A percentile compares a stretch with the other conserved stretches of the same genome.
Conservation (phyloP, 805 yeast genomes). For the Cyberlindnera mrakii region DNA sequence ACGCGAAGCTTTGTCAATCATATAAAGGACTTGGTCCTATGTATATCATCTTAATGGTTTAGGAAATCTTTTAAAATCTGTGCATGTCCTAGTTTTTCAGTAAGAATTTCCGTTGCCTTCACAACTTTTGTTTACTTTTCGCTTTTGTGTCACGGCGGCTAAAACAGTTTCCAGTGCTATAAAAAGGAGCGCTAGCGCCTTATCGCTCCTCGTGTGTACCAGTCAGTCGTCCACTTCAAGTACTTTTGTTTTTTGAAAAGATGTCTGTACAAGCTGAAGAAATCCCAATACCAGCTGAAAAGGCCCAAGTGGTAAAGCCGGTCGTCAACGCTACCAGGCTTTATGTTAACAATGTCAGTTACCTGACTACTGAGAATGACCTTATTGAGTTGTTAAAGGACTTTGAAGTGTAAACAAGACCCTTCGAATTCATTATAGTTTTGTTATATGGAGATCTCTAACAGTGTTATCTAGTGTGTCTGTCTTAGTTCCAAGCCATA, state of each 20-base stretch:
- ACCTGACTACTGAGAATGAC: slow-evolving; percentile 46
- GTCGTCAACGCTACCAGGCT: slow-evolving; percentile 30
- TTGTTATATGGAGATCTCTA: neutral
- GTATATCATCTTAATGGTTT: slow-evolving; percentile 23
- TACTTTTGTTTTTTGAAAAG: neutral
- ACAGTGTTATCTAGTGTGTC: slow-evolving; percentile 17
- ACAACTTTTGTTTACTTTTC: neutral
- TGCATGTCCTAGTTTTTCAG: neutral
- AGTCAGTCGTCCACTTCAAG: neutral
- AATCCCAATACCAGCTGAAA: neutral
- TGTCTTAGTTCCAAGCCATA: slow-evolving; percentile 50
- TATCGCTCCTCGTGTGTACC: neutral
- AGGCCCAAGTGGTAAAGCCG: neutral
- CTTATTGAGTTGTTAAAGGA: slow-evolving; percentile 38
- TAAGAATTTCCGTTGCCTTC: neutral
- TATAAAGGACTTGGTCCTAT: slow-evolving; percentile 5
- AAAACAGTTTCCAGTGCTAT: neutral
- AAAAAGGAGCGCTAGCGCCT: neutral
- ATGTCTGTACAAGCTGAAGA: slow-evolving; percentile 1
- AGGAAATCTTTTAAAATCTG: slow-evolving; percentile 3
- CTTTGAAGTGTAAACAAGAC: slow-evolving; percentile 37
- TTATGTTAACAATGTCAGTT: slow-evolving; percentile 50
- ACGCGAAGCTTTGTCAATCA: neutral
- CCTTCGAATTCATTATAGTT: neutral
- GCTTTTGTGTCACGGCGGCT: slow-evolving; percentile 8